Conservation (phyloP, 2,329 filamentous ascomycete genomes). For the Sphaerulina musiva region DNA sequence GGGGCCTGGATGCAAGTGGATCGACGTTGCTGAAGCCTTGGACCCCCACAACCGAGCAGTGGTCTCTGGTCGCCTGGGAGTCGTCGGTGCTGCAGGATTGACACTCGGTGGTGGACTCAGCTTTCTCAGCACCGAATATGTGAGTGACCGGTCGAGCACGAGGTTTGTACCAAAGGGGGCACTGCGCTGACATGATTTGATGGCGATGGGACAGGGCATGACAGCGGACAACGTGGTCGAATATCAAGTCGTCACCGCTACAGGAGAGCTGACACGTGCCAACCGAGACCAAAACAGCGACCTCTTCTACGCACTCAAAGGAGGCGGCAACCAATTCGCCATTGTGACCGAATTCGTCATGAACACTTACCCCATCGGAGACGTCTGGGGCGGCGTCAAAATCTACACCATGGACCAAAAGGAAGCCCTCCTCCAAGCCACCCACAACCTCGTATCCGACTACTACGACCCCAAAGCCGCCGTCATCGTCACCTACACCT, state of each 20-base stretch:
- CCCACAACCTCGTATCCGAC: constrained; percentile 50
- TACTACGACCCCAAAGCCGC: constrained; percentile 55
- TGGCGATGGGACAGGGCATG: constrained; percentile 17
- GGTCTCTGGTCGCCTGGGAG: constrained; percentile 22
- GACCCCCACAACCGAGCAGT: constrained; percentile 21
- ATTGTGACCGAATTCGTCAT: constrained; percentile 37
- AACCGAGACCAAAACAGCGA: constrained; percentile 25
- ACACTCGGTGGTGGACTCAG: constrained; percentile 29
- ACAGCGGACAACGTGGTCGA: constrained; percentile 27
- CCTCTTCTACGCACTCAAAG: constrained; percentile 26
- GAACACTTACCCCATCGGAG: constrained; percentile 19
- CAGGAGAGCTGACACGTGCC: constrained; percentile 23
- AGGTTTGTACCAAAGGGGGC: no score
- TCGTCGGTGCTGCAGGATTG: constrained; percentile 28
- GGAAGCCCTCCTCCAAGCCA: constrained; percentile 36
- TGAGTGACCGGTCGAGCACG: constrained; percentile 23
- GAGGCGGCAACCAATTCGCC: constrained; percentile 26
- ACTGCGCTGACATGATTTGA: neutral
- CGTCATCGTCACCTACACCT: constrained; percentile 52
- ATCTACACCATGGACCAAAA: constrained; percentile 37
- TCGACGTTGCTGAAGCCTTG: constrained; percentile 21
- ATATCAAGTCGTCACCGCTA: constrained; percentile 30
- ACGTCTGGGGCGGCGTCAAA: constrained; percentile 45
- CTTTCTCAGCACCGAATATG: constrained; percentile 21
- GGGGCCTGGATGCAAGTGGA: constrained; percentile 24